Evolutionary conservation across 2,329 filamentous ascomycete species (phyloP), one percentile per base, ranked within the genome.

Genomic region (Clonostachys sp.): DNA sequence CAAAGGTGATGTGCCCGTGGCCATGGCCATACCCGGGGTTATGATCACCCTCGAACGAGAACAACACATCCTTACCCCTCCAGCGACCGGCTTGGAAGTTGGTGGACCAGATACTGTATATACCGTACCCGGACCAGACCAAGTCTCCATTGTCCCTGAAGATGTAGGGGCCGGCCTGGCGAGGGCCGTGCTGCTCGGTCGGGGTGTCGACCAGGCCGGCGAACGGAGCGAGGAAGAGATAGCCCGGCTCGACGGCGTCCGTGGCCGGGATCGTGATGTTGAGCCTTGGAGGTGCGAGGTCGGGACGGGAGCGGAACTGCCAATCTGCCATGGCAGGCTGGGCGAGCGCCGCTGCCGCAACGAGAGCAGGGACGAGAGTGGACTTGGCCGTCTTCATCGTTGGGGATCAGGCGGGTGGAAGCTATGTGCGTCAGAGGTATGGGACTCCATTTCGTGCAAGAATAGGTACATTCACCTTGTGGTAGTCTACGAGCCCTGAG

Each of bases 61-160:
- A 76, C 5, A 83, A 62, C 1, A 81, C 67, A 48, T 78, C 71
- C 51, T 74, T 61, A 12, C 74, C 78, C 42, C 73, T 70, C 68
- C 70, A 80, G 6, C 65, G 64, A 0, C 63, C 71, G 2, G 66
- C 67, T 50, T 76, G 77, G 60, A 82, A 80, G 55, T 80, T 80
- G 50, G 71, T 71, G 1, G 70, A 59, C 72, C 75, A 80, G 56
- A 73, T 73, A 34, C 69, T 72, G 53, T 72, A 78, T 54, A 74
- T 72, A 5, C 68, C 70, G 46, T 77, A 77, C 3, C 78, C 75
- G 1, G 77, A 81, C 77, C 77, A 82, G 18, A 83, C 65, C 0
- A 82, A 64, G 44, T 80, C 75, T 2, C 78, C 78, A 34, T 76
- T 61, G 53, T 78, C 70, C 6, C 69, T 67, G 53, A 80, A 73